Evolutionary conservation across 495 filamentous ascomycete species (phyloP).

Genomic region (Staphylotrichum longicolle): DNA sequence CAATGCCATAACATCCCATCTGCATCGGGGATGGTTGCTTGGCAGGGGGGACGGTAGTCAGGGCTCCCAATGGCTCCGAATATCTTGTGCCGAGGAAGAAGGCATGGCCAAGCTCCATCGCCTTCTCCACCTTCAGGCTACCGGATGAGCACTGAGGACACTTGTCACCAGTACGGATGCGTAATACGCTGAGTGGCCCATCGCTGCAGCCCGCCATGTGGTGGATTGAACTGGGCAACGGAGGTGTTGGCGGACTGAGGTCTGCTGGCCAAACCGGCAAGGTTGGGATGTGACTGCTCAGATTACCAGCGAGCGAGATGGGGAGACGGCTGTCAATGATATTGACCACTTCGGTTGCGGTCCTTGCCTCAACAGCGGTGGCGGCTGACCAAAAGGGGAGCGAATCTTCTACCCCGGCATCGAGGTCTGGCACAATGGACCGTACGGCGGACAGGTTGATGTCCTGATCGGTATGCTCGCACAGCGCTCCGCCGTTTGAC

Average conservation of each 20-base stretch:
- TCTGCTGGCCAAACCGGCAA: slow-evolving; percentile 27
- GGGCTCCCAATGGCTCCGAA: slow-evolving; percentile 67
- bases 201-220: slow-evolving; percentile 13
- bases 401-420: slow-evolving; percentile 65
- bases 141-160: slow-evolving; percentile 70
- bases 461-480: slow-evolving; percentile 42
- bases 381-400: slow-evolving; percentile 53
- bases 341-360: slow-evolving; percentile 46
- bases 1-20: slow-evolving; percentile 97
- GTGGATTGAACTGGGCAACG: slow-evolving; percentile 15
- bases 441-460: slow-evolving; percentile 73
- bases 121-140: slow-evolving; percentile 61
- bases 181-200: slow-evolving; percentile 55
- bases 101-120: slow-evolving; percentile 90
- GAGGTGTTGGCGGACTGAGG: slow-evolving; percentile 9
- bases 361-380: slow-evolving; percentile 10
- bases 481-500: background rate
- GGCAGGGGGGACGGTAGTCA: slow-evolving; percentile 44
- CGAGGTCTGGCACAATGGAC: slow-evolving; percentile 66
- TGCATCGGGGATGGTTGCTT: slow-evolving; percentile 56
- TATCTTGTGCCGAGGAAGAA: slow-evolving; percentile 93
- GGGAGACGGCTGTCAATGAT: slow-evolving; percentile 47
- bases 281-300: background rate
- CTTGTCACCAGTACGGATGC: slow-evolving; percentile 62
- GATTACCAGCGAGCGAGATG: slow-evolving; percentile 8